Conservation (phyloP, 768 basidiomycete genomes). For the Leccinum disarticulatum region DNA sequence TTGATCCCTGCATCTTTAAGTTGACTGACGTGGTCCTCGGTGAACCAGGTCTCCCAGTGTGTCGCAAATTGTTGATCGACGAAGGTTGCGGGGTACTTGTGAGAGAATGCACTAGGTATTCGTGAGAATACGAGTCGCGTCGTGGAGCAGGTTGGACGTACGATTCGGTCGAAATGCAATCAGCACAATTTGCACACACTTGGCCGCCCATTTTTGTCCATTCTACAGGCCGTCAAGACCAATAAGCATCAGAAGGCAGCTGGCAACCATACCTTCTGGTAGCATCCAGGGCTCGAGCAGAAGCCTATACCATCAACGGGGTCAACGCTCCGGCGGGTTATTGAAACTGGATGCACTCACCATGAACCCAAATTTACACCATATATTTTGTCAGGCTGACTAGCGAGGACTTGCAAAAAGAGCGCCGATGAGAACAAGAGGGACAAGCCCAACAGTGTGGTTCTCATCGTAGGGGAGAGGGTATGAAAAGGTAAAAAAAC, state of each 20-base stretch:
- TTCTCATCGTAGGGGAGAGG: slow-evolving; percentile 20
- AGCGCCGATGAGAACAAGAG: slow-evolving; percentile 19
- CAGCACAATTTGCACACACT: slow-evolving; percentile 53
- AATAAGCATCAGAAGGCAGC: not conserved
- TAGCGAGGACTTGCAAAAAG: slow-evolving; percentile 19
- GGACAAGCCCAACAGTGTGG: slow-evolving; percentile 9
- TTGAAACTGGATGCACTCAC: slow-evolving; percentile 31
- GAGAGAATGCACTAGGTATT: slow-evolving; percentile 51
- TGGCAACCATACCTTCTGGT: slow-evolving; percentile 48
- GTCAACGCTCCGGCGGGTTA: not conserved
- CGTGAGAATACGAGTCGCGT: not conserved
- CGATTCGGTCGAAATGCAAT: slow-evolving; percentile 71
- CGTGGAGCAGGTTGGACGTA: slow-evolving; percentile 23
- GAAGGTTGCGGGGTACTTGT: slow-evolving; percentile 52
- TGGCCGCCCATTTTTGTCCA: slow-evolving; percentile 78
- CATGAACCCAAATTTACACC: slow-evolving; percentile 74
- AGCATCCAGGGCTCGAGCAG: slow-evolving; percentile 84
- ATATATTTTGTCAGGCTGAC: slow-evolving; percentile 50
- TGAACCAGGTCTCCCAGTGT: slow-evolving; percentile 84
- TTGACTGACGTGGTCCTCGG: slow-evolving; percentile 54
- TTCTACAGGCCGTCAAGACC: slow-evolving; percentile 38
- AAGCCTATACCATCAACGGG: slow-evolving; percentile 48
- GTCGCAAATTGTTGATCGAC: slow-evolving; percentile 57
- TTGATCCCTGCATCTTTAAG: slow-evolving; percentile 61
- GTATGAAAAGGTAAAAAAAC: not conserved